Percentiles rank a stretch among this genome's conserved stretches.
Evolutionary conservation across 306 rosid genomes (phyloP).

Genomic region (Ormosia emarginata): DNA sequence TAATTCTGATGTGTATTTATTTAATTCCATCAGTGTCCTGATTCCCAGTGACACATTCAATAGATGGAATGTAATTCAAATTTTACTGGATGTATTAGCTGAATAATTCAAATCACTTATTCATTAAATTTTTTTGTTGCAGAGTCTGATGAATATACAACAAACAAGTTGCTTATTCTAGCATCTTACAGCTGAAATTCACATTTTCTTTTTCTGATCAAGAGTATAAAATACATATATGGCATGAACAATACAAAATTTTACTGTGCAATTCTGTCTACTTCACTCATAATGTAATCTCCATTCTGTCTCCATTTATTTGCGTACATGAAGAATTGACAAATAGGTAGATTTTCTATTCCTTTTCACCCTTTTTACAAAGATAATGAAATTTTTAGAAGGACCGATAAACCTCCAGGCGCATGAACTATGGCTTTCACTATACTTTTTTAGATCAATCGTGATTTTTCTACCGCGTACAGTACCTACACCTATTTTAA

Average conservation of each 20-base stretch:
- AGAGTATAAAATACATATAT: background rate
- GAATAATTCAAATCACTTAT: too few relatives aligned
- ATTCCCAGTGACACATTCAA: too few relatives aligned
- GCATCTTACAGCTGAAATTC: too few relatives aligned
- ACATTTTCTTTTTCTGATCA: background rate
- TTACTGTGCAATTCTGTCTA: background rate
- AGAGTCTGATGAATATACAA: too few relatives aligned
- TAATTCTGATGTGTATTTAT: too few relatives aligned
- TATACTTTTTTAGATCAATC: conserved; percentile 57
- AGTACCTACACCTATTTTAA: too few relatives aligned
- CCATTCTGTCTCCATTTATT: background rate
- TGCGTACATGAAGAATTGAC: background rate
- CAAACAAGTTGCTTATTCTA: too few relatives aligned
- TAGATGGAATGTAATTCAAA: too few relatives aligned
- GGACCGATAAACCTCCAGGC: conserved; percentile 51
- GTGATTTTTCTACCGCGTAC: too few relatives aligned
- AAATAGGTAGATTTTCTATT: background rate
- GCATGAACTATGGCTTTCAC: conserved; percentile 65
- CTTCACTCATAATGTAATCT: background rate
- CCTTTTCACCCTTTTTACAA: background rate
- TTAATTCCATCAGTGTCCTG: too few relatives aligned
- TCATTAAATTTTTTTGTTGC: too few relatives aligned
- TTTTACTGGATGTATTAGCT: too few relatives aligned
- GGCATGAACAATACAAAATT: background rate
- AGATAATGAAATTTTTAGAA: background rate